Conservation (phyloP, 768 basidiomycete genomes). For the Suillus lakei region DNA sequence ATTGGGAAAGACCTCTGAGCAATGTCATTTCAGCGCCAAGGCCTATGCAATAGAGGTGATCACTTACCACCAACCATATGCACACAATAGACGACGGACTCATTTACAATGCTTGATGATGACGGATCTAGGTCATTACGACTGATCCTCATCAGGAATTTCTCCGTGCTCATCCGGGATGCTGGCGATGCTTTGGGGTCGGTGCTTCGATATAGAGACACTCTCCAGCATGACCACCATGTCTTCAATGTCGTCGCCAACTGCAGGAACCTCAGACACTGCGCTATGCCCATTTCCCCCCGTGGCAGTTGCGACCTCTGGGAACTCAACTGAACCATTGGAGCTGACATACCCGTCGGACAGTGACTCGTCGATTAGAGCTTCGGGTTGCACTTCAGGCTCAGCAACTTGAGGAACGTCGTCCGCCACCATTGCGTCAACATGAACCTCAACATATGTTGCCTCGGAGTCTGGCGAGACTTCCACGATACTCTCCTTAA, state of each 20-base stretch:
- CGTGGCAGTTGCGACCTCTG: conserved; percentile 10
- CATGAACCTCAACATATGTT: neutral
- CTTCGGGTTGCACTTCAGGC: conserved; percentile 12
- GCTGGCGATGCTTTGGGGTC: conserved; percentile 47
- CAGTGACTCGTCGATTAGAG: conserved; percentile 10
- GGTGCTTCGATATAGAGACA: conserved; percentile 39
- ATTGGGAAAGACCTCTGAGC: conserved; percentile 27
- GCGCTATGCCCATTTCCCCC: neutral
- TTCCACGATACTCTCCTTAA: conserved; percentile 10
- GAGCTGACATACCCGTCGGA: conserved; percentile 1
- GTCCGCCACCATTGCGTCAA: neutral
- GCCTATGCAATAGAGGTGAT: conserved; percentile 25
- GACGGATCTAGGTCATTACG: conserved; percentile 28
- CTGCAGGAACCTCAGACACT: neutral
- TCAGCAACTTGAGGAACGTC: neutral
- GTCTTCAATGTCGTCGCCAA: conserved; percentile 57
- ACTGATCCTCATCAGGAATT: conserved; percentile 53
- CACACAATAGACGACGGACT: conserved; percentile 10
- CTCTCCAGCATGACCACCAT: conserved; percentile 70
- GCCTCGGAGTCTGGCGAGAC: conserved; percentile 15
- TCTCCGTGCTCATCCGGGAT: conserved; percentile 62
- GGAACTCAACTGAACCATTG: conserved; percentile 16
- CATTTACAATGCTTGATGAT: conserved; percentile 26
- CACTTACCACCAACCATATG: conserved; percentile 29
- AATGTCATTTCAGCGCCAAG: conserved; percentile 9